Evolutionary conservation across 768 basidiomycete species (phyloP), one percentile per base, ranked within the genome.

Genomic region (Russula olivacea): DNA sequence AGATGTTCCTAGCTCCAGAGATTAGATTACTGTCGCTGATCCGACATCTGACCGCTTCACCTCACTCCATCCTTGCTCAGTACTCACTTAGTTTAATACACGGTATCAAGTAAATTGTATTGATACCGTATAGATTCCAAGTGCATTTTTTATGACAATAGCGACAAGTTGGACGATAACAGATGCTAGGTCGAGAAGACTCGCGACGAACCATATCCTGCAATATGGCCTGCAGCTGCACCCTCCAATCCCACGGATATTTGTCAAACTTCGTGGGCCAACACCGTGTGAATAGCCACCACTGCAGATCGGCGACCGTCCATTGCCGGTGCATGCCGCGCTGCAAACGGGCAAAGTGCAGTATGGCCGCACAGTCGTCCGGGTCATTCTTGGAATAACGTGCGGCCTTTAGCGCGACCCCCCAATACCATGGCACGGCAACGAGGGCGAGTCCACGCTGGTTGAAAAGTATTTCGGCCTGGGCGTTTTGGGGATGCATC

Each of bases 321-420:
- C 87, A 89, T 10, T 9, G 32, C 9, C 32, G 1, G n/a, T 77
- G 74, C 0, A 80, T 76, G 15, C 78, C 76, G 21, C 81, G 81
- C 54, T 82, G 72, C 47, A 75, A 74, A 0, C 79, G 80, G 0
- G 85, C 86, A 63, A 85, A 81, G 58, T 81, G 79, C n/a, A 89
- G 77, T 49, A 88, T 77, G 19, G 85, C 75, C 53, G 83, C 84
- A 63, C 88, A 86, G 71, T 89, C 87, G 1, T 71, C 77, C 2
- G 84, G 81, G 71, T 89, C 88, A 64, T 80, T 78, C 58, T 82
- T 81, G 41, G 78, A 74, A 70, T 85, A 89, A 8, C 88, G 78
- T n/a, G 86, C 85, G 17, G 89, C 77, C 71, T 89, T 89, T 68
- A 89, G 81, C 5, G 86, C 84, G 50, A 89, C 81, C 2, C 82